Base-by-base conservation (phyloP, 2,329 filamentous ascomycete species). In the Stromatinia cepivora region DNA sequence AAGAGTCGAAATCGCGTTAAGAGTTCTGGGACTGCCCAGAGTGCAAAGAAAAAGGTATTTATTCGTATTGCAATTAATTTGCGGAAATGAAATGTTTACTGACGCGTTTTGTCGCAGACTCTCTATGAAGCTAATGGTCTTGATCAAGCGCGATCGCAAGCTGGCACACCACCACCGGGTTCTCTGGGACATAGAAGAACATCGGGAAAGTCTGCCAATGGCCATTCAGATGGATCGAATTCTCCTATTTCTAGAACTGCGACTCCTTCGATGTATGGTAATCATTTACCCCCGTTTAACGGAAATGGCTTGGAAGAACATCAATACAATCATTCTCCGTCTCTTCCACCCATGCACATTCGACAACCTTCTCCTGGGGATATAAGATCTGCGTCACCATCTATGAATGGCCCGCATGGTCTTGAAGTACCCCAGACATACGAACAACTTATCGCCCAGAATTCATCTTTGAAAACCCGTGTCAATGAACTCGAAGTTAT, bases 1-100 rank as follows among this genome's bases (percentile, higher is more conserved):
- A 99, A 99, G 85, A 97, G 94, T 84, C 93, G 95, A 77, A 99
- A 99, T 82, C 90, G 95, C 73, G 94, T 98, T 76, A 98, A 98
- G 85, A 95, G 93, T 39, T 87, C 88, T 80, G 87, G 87, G 67
- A 88, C 91, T 11, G 92, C 84, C 3, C 86, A 94, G 76, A 88
- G 90, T 59, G 91, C 92, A 77, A 94, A 90, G 81, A 89, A 93
- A 81, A 97, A 96, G 89, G 92, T 93, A 82, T 77, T 81, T 78
- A 62, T 69, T 25, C 48, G 17, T 28, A 39, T 39, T 52, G 6
- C n/a, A 1, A 42, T 50, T 46, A 25, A n/a, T 62, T 20, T 69
- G 63, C 64, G 48, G 59, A 66, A 75, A 65, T 73, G 54, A 71
- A 74, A 54, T 73, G 28, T 71, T 74, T 52, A 57, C 70, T 78